Conservation (phyloP, 345 rosid species). For the Mallotus nudiflorus region DNA sequence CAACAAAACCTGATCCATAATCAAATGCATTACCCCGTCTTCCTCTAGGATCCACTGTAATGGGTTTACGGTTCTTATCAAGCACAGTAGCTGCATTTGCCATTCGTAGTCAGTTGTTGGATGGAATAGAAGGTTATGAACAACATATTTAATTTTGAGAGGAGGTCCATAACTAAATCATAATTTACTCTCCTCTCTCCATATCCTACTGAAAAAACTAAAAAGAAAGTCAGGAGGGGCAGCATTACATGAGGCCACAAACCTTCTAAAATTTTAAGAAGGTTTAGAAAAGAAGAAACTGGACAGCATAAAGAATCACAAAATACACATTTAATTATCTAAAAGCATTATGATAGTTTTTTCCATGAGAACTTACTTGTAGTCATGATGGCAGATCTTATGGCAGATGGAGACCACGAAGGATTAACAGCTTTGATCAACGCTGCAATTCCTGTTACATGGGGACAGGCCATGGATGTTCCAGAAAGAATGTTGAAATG, state of each 20-base stretch:
- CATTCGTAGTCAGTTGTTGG: constrained; percentile 15
- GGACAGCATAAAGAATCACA: background rate
- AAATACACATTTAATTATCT: background rate
- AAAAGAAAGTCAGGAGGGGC: background rate
- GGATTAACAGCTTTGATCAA: constrained; percentile 56
- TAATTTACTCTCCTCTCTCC: background rate
- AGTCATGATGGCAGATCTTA: constrained; percentile 78
- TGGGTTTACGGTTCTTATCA: constrained; percentile 39
- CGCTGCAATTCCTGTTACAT: constrained; percentile 63
- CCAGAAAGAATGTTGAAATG: constrained; percentile 57
- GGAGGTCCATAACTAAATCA: background rate
- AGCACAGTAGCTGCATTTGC: constrained; percentile 44
- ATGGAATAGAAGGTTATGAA: background rate
- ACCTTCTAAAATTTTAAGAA: no score
- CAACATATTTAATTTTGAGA: no score
- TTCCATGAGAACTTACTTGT: constrained; percentile 40
- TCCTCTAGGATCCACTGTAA: constrained; percentile 50
- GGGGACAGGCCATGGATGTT: constrained; percentile 77
- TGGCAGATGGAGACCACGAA: constrained; percentile 56
- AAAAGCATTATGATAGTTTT: background rate
- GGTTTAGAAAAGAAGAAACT: no score
- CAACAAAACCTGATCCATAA: constrained; percentile 53
- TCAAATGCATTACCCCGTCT: constrained; percentile 51
- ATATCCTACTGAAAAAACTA: background rate
- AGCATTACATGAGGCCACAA: no score